Base-by-base conservation (phyloP, 1,284 basidiomycete species). In the Boletus sp. region DNA sequence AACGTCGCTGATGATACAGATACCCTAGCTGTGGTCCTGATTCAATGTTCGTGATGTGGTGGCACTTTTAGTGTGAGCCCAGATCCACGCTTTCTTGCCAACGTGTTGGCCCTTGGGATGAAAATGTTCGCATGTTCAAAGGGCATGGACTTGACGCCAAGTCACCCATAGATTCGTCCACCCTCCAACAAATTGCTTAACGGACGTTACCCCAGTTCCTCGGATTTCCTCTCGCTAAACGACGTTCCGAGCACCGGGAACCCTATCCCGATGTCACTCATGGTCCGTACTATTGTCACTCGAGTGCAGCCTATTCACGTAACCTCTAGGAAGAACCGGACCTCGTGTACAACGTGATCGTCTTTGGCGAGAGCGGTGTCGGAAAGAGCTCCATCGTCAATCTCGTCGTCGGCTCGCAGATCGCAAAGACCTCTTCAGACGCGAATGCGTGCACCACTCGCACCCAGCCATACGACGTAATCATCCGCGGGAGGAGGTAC, bases 301-400 rank as follows among this genome's bases (percentile, higher is more conserved):
- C 23, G 29, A 27, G 17, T 30, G 30, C 34, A 7, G 7, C 34
- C 12, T 14, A 44, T 48, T 48, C 35, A 61, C 44, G 26, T 45
- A 27, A 49, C 29, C 2, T 25, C 27, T 30, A 59, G 58, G 49
- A 22, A 35, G 41, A 45, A 33, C 22, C 41, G 10, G 33, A 19
- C n/a, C 46, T 46, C 5, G 50, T 42, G 22, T 45, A 44, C 29
- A 68, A 69, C 42, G 61, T 68, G 25, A 26, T 68, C 46, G 35
- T 67, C 27, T 69, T 60, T 40, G 65, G 67, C 35, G 67, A 69
- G 52, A 50, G 47, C 32, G 63, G 63, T 39, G 54, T 62, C 13
- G 67, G 67, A 20, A 69, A 69, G 35, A 65, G 65, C 34, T 69
- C 67, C 5, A 39, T 69, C 27, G 36, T 65, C 44, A 65, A 69